Percentiles rank a stretch among this genome's conserved stretches.
These are phyloP conservation scores for Jacaranda copaia DNA, from an alignment of 257 asterid genomes.

Conservation along the genomic window DNA sequence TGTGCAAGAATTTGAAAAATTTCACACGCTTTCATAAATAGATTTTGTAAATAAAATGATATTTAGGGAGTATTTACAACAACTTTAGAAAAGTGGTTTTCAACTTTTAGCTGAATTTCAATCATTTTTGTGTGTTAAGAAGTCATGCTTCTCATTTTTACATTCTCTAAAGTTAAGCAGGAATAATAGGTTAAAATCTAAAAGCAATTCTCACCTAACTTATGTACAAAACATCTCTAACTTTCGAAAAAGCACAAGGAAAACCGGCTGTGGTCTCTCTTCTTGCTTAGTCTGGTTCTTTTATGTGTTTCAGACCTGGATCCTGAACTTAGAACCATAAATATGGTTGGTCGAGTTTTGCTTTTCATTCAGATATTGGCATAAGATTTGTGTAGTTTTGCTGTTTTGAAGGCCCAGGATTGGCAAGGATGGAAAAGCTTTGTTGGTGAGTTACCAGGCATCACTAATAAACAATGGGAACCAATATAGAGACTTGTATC, in stretches of 20 bases:
- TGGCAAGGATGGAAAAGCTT: constrained; percentile 20
- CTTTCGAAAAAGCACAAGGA: neutral
- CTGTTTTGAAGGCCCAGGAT: constrained; percentile 4
- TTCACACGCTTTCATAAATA: neutral
- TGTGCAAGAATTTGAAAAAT: neutral
- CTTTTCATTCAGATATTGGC: constrained; percentile 4
- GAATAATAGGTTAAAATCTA: too few relatives aligned
- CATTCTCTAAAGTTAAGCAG: too few relatives aligned
- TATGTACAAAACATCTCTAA: neutral
- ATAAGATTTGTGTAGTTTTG: neutral
- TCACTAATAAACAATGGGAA: neutral
- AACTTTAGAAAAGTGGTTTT: too few relatives aligned
- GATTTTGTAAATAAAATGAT: too few relatives aligned
- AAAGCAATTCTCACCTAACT: too few relatives aligned
- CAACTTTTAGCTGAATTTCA: too few relatives aligned
- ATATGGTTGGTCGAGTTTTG: neutral
- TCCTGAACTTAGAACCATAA: neutral
- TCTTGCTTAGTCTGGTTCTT: neutral
- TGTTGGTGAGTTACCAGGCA: constrained; percentile 1
- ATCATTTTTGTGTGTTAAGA: too few relatives aligned
- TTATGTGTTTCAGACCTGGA: neutral
- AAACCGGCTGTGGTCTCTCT: neutral
- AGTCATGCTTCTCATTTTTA: too few relatives aligned
- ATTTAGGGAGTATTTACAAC: too few relatives aligned
- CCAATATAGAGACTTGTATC: neutral